Evolutionary conservation across 306 rosid genomes (phyloP).

Genomic region (Trifolium pratense): DNA sequence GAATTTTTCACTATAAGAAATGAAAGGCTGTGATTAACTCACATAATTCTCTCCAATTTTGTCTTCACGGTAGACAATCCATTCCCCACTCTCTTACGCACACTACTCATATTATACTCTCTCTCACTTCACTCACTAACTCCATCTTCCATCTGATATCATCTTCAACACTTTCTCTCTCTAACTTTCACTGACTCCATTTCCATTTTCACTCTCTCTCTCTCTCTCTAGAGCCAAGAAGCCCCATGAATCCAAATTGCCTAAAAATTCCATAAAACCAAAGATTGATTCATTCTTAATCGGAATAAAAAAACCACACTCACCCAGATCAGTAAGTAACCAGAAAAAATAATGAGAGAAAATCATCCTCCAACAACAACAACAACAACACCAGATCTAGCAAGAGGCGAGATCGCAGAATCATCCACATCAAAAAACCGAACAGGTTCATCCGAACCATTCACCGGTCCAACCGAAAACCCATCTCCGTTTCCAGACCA

Average conservation of each 20-base stretch:
- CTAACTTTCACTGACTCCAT: not conserved
- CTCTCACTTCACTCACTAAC: not conserved
- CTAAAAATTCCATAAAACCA: conserved; percentile 27
- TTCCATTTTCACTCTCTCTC: not conserved
- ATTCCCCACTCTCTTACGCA: not conserved
- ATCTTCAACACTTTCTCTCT: not conserved
- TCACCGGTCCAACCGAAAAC: conserved; percentile 45
- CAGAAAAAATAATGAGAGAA: conserved; percentile 45
- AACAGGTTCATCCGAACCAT: conserved; percentile 44
- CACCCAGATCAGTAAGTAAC: conserved; percentile 40
- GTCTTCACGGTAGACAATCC: too few species aligned
- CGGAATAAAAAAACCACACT: conserved; percentile 29
- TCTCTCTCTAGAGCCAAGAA: conserved; percentile 24
- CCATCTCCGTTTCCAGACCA: conserved; percentile 68
- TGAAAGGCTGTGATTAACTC: too few species aligned
- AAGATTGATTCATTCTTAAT: conserved; percentile 36
- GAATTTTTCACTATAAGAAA: too few species aligned
- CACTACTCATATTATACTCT: conserved; percentile 2
- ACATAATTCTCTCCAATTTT: too few species aligned
- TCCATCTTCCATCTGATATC: conserved; percentile 6
- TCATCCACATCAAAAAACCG: conserved; percentile 56
- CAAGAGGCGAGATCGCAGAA: conserved; percentile 51
- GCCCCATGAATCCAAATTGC: conserved; percentile 35
- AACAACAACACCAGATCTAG: conserved; percentile 67
- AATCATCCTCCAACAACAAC: conserved; percentile 48